Conservation (phyloP, 2,329 filamentous ascomycete genomes). For the Aspergillus sp. region DNA sequence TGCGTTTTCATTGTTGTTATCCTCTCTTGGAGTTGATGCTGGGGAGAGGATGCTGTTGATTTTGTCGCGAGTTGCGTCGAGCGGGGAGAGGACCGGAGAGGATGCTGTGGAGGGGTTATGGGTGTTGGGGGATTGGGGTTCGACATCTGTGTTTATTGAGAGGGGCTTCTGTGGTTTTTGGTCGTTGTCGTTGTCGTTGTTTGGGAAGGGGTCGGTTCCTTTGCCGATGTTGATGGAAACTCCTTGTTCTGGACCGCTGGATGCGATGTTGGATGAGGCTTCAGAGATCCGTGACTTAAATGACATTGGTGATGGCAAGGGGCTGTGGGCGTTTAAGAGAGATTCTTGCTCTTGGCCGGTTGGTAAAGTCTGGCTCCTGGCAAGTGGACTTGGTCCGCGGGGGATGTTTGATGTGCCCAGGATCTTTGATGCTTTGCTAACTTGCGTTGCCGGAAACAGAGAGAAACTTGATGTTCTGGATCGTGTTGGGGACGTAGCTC, state of each 20-base stretch:
- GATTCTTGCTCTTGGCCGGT: not conserved
- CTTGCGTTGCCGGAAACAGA: constrained; percentile 30
- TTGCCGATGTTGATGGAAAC: not conserved
- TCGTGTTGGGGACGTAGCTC: constrained; percentile 31
- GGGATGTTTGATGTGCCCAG: constrained; percentile 27
- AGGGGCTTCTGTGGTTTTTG: not conserved
- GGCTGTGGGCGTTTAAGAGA: not conserved
- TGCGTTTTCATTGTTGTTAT: constrained; percentile 12
- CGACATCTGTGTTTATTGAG: constrained; percentile 2
- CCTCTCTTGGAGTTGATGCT: constrained; percentile 9
- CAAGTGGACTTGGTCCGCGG: constrained; percentile 18
- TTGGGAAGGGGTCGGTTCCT: not conserved
- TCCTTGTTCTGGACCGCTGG: not conserved
- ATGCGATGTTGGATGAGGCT: not conserved
- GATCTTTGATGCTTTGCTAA: constrained; percentile 24
- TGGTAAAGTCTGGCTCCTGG: constrained; percentile 14
- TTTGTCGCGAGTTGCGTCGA: constrained; percentile 7
- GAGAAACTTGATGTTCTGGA: constrained; percentile 32
- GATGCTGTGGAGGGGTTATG: constrained; percentile 6
- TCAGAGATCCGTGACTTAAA: not conserved
- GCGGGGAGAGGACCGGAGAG: constrained; percentile 9
- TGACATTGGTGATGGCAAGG: not conserved
- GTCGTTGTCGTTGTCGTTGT: not conserved
- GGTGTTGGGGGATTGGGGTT: constrained; percentile 8
- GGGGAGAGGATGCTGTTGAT: constrained; percentile 13